Evolutionary conservation across 768 basidiomycete genomes (phyloP).

Genomic region (Russula sp.): DNA sequence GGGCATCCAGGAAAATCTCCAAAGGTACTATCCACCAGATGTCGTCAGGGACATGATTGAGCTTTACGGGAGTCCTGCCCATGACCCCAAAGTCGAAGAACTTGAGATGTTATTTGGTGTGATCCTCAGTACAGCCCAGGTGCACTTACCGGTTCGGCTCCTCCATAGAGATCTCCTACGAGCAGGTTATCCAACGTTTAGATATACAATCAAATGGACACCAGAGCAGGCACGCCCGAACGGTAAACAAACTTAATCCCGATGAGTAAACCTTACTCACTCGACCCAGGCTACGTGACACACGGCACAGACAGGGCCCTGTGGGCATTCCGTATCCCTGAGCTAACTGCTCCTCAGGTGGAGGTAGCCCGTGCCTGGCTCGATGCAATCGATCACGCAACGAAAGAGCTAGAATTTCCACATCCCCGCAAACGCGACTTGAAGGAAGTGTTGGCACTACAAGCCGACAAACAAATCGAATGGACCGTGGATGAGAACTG

Average conservation of each 20-base stretch:
- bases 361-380: slow-evolving; percentile 51
- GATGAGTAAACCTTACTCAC: neutral
- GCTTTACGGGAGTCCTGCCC: slow-evolving; percentile 37
- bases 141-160: slow-evolving; percentile 58
- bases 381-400: slow-evolving; percentile 39
- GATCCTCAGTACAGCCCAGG: slow-evolving; percentile 54
- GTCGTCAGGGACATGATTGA: slow-evolving; percentile 40
- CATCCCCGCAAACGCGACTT: slow-evolving; percentile 24
- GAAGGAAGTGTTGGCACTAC: slow-evolving; percentile 40
- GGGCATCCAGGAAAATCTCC: slow-evolving; percentile 52
- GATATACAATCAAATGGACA: slow-evolving; percentile 66
- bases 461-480: slow-evolving; percentile 41
- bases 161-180: slow-evolving; percentile 51
- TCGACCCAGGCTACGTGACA: slow-evolving; percentile 51
- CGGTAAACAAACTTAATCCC: slow-evolving; percentile 33
- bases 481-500: slow-evolving; percentile 54
- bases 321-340: slow-evolving; percentile 52
- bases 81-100: slow-evolving; percentile 38
- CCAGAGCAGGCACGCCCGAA: slow-evolving; percentile 49
- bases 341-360: slow-evolving; percentile 40
- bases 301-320: slow-evolving; percentile 58
- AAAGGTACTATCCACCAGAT: slow-evolving; percentile 50
- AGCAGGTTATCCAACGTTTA: slow-evolving; percentile 52
- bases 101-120: slow-evolving; percentile 45
- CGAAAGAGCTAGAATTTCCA: slow-evolving; percentile 34